These are phyloP conservation scores for Chalara sp. DNA, from an alignment of 2,329 filamentous ascomycete genomes.

Conservation along the genomic window DNA sequence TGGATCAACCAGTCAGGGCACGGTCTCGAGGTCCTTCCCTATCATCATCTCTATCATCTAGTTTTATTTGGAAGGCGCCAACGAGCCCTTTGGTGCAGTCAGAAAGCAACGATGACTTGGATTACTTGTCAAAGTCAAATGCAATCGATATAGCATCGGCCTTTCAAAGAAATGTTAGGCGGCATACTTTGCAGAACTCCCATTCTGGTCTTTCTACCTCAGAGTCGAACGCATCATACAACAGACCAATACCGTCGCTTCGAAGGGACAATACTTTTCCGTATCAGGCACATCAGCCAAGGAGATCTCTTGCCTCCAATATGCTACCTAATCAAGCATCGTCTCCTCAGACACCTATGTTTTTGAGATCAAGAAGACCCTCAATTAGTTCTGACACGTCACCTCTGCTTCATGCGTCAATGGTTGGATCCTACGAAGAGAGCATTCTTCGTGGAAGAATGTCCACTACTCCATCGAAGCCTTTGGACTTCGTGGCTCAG, in stretches of 20 bases:
- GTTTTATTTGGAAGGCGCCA: slow-evolving; percentile 78
- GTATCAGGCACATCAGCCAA: slow-evolving; percentile 73
- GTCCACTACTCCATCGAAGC: slow-evolving; percentile 92
- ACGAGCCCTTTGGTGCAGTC: slow-evolving; percentile 91
- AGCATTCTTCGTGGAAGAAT: slow-evolving; percentile 91
- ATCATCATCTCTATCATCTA: slow-evolving; percentile 68
- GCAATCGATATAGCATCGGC: slow-evolving; percentile 38
- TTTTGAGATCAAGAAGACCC: slow-evolving; percentile 52
- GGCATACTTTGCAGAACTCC: slow-evolving; percentile 68
- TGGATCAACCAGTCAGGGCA: slow-evolving; percentile 9
- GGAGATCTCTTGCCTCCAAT: slow-evolving; percentile 63
- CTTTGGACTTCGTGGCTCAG: slow-evolving; percentile 87
- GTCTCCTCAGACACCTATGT: slow-evolving; percentile 43
- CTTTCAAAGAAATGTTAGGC: slow-evolving; percentile 39
- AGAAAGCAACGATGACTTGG: slow-evolving; percentile 73
- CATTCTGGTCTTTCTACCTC: slow-evolving; percentile 39
- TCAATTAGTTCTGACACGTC: slow-evolving; percentile 71
- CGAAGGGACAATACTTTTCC: slow-evolving; percentile 59
- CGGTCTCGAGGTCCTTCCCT: slow-evolving; percentile 43
- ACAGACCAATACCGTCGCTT: slow-evolving; percentile 36
- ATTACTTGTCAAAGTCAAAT: slow-evolving; percentile 50
- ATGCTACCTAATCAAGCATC: slow-evolving; percentile 34
- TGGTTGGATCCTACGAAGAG: slow-evolving; percentile 98
- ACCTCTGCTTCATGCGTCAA: slow-evolving; percentile 79
- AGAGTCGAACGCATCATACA: slow-evolving; percentile 31